phyloP scores from a whole-genome alignment of 345 rosid genomes.

The Salix koriyanagi region DNA sequence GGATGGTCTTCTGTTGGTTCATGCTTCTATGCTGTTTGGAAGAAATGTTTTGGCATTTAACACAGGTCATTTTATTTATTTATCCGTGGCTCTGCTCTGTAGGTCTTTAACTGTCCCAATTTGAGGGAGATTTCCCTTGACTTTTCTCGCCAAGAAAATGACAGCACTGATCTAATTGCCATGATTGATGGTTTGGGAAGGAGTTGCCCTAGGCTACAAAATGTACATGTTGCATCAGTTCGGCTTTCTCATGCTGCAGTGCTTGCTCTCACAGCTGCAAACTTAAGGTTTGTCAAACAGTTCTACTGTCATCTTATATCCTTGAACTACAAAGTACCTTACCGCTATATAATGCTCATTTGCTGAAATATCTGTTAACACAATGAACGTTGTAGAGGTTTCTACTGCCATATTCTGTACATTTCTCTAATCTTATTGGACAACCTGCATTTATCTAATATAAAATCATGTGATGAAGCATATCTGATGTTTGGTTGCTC shows the following conservation, averaged over 20 bases:
- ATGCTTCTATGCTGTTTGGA: not conserved
- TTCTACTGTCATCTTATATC: not conserved
- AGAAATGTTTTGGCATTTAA: not conserved
- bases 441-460: not conserved
- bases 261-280: slow-evolving; percentile 77
- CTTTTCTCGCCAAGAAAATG: slow-evolving; percentile 77
- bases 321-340: not conserved
- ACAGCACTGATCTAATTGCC: slow-evolving; percentile 61
- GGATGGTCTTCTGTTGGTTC: not conserved
- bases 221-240: slow-evolving; percentile 78
- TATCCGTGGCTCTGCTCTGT: not conserved
- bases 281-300: slow-evolving; percentile 59
- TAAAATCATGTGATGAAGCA: not conserved
- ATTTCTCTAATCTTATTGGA: not conserved
- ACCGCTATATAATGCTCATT: not conserved
- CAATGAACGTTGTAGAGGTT: not conserved
- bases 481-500: slow-evolving; percentile 5
- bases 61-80: not conserved
- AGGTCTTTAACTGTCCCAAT: slow-evolving; percentile 83
- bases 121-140: slow-evolving; percentile 77
- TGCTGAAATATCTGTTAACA: not conserved
- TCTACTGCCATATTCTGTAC: not conserved
- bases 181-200: slow-evolving; percentile 75
- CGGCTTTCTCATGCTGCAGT: slow-evolving; percentile 76
- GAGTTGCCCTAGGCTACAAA: slow-evolving; percentile 66